A percentile compares a stretch with the other conserved stretches of the same genome.
phyloP scores from a whole-genome alignment of 2,329 filamentous ascomycete species.

The Clarireedia sp. region DNA sequence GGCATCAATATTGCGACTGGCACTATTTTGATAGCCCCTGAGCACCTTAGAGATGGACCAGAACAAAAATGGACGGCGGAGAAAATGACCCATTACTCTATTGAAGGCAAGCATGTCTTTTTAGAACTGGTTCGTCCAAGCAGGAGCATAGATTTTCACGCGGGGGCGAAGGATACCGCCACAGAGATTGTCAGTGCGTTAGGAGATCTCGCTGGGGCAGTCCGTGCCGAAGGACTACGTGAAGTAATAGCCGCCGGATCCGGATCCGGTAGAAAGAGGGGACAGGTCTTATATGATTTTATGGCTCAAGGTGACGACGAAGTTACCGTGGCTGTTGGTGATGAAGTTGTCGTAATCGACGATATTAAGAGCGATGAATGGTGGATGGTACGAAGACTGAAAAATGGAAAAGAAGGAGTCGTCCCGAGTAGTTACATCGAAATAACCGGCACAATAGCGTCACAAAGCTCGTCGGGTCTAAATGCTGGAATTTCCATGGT shows the following conservation, averaged over 20 bases:
- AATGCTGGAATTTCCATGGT: slow-evolving; percentile 59
- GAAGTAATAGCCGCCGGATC: slow-evolving; percentile 80
- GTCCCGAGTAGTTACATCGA: slow-evolving; percentile 97
- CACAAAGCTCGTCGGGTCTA: slow-evolving; percentile 44
- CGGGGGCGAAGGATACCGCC: slow-evolving; percentile 92
- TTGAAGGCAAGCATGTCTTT: slow-evolving; percentile 97
- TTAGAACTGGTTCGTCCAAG: slow-evolving; percentile 85
- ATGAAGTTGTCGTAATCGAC: slow-evolving; percentile 86
- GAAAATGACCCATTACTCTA: slow-evolving; percentile 93
- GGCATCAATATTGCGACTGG: slow-evolving; percentile 89
- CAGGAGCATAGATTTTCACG: slow-evolving; percentile 94
- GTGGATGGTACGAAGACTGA: slow-evolving; percentile 90
- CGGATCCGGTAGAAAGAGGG: slow-evolving; percentile 66
- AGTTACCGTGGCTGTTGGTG: slow-evolving; percentile 80
- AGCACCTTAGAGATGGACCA: slow-evolving; percentile 72
- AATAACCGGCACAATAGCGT: slow-evolving; percentile 58
- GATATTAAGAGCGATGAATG: slow-evolving; percentile 92
- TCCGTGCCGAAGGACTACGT: slow-evolving; percentile 71
- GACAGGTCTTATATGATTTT: slow-evolving; percentile 87
- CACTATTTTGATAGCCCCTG: slow-evolving; percentile 82
- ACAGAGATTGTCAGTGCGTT: slow-evolving; percentile 84
- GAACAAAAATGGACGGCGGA: slow-evolving; percentile 91
- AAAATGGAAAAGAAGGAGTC: slow-evolving; percentile 90
- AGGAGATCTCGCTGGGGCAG: slow-evolving; percentile 80
- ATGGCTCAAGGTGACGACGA: slow-evolving; percentile 95